Percentiles rank a stretch among this genome's conserved stretches.
phyloP scores from a whole-genome alignment of 129 eudicot genomes.

The Solidago caesia region DNA sequence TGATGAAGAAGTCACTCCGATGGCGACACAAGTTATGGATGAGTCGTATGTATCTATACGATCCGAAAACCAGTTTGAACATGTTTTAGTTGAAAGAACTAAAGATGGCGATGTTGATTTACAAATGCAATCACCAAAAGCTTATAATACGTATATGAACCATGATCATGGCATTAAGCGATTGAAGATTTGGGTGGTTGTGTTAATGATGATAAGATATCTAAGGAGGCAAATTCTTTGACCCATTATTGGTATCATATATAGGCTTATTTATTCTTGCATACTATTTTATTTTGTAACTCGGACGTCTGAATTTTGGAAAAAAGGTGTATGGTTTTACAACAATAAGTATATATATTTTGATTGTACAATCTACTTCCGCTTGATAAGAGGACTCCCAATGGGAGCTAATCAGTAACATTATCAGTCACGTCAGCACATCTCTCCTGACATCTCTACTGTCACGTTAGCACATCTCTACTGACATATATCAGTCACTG shows the following conservation, averaged over 20 bases:
- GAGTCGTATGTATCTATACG: conserved; percentile 8
- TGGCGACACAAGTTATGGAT: not conserved
- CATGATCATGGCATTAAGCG: conserved; percentile 6
- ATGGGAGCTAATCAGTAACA: too few relatives aligned
- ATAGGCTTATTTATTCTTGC: not conserved
- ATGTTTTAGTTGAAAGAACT: not conserved
- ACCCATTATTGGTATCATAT: not conserved
- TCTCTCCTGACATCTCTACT: too few relatives aligned
- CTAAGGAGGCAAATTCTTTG: conserved; percentile 20
- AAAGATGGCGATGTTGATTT: not conserved
- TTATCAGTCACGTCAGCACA: too few relatives aligned
- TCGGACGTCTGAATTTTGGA: not conserved
- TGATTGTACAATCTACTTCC: not conserved
- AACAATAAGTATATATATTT: not conserved
- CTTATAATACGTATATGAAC: conserved; percentile 8
- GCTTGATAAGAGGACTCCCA: not conserved
- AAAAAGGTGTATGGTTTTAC: not conserved
- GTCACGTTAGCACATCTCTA: too few relatives aligned
- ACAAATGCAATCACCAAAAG: not conserved
- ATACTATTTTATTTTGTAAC: not conserved
- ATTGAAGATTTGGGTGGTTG: conserved; percentile 7
- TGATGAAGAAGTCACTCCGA: not conserved
- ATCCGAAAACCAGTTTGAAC: not conserved
- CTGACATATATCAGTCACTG: too few relatives aligned
- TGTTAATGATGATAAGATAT: conserved; percentile 7